Percentiles rank a stretch among this genome's conserved stretches.
Evolutionary conservation across 768 basidiomycete genomes (phyloP).

Genomic region (Pulveroboletus sp.): DNA sequence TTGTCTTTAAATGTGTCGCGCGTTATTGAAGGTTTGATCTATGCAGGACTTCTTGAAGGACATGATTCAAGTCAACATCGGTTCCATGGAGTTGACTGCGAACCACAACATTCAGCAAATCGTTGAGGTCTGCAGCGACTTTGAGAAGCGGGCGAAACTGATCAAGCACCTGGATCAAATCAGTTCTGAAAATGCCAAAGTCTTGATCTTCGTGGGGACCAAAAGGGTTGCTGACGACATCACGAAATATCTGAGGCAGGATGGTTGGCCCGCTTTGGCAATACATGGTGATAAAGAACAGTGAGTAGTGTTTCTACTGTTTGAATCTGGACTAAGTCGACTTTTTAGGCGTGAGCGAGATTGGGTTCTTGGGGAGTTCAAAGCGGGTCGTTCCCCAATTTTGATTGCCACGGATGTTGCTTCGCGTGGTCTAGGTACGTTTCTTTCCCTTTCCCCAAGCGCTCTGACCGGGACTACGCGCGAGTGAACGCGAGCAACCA

Average conservation of each 20-base stretch:
- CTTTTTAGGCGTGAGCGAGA: constrained; percentile 84
- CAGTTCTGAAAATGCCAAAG: constrained; percentile 95
- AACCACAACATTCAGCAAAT: constrained; percentile 97
- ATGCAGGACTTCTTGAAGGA: constrained; percentile 88
- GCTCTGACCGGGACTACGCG: constrained; percentile 30
- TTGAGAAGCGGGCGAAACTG: constrained; percentile 93
- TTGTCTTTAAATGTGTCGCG: not conserved
- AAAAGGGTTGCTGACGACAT: constrained; percentile 98
- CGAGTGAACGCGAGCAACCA: constrained; percentile 29
- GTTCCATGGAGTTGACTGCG: constrained; percentile 96
- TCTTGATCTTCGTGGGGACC: constrained; percentile 96
- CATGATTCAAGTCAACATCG: constrained; percentile 98
- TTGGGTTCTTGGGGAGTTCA: constrained; percentile 98
- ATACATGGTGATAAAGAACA: constrained; percentile 99
- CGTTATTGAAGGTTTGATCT: constrained; percentile 3
- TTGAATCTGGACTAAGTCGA: not conserved
- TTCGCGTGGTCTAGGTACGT: constrained; percentile 99
- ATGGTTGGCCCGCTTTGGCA: constrained; percentile 99
- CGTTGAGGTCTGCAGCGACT: constrained; percentile 94
- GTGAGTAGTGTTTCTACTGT: constrained; percentile 43
- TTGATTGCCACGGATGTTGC: constrained; percentile 99
- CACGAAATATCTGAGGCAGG: constrained; percentile 94
- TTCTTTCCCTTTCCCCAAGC: constrained; percentile 34
- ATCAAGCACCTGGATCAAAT: constrained; percentile 97
- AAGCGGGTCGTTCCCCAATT: constrained; percentile 95